phyloP scores from a whole-genome alignment of 805 yeast genomes.

The Monosporozyma solicola region DNA sequence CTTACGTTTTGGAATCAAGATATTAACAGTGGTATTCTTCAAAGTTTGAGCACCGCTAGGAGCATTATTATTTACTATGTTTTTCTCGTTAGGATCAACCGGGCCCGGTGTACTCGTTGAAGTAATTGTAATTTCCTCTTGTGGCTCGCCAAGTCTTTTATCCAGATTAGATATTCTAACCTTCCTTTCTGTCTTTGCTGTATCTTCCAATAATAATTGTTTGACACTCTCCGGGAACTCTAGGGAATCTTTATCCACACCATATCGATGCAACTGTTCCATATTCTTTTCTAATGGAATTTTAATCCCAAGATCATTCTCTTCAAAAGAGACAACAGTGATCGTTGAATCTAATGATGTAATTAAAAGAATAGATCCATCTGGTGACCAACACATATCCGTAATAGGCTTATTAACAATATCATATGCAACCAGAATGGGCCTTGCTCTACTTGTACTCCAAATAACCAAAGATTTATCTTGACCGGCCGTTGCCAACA shows the following conservation, averaged over 20 bases:
- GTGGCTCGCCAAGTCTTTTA: constrained; percentile 4
- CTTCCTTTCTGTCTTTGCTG: constrained; percentile 35
- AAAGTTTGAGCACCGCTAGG: neutral
- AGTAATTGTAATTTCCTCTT: neutral
- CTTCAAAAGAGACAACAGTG: constrained; percentile 54
- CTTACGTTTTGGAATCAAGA: constrained; percentile 24
- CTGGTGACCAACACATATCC: constrained; percentile 82
- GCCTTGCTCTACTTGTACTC: constrained; percentile 71
- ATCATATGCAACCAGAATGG: constrained; percentile 72
- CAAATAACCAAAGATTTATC: constrained; percentile 83
- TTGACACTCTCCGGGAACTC: constrained; percentile 81
- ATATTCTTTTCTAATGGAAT: constrained; percentile 61
- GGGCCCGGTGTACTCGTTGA: neutral
- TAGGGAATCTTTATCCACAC: constrained; percentile 77
- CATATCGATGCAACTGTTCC: constrained; percentile 68
- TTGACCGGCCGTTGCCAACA: constrained; percentile 94
- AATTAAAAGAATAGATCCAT: constrained; percentile 63
- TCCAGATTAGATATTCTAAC: constrained; percentile 6
- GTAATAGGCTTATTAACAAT: constrained; percentile 71
- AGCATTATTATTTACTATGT: neutral
- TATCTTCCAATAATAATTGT: constrained; percentile 66
- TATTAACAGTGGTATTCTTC: constrained; percentile 9
- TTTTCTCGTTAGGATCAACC: neutral
- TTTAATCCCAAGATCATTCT: constrained; percentile 50
- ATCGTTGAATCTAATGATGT: constrained; percentile 83